Base-by-base conservation (phyloP, 129 eudicot genomes). In the Tanacetum coccineum region DNA sequence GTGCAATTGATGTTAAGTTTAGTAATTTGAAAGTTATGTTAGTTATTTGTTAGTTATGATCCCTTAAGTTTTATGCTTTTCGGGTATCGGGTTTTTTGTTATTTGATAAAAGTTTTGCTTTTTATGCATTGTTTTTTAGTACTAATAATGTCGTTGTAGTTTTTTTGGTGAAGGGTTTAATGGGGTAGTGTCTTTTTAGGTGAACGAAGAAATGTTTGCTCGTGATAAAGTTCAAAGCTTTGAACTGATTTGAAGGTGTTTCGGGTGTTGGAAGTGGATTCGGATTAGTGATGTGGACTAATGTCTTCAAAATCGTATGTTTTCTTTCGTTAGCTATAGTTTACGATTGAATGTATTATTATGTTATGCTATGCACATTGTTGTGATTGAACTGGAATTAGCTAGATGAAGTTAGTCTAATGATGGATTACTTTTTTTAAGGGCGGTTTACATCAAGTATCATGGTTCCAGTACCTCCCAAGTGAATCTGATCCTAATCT, bases 401-500 rank as follows among this genome's bases (percentile, higher is more conserved):
- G 36, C 21, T 49, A 30, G 61, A 71, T 71, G 69, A 36, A 46
- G 13, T 39, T 73, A n/a, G n/a, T n/a, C n/a, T n/a, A n/a, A n/a
- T n/a, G n/a, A n/a, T 14, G 20, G 20, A 22, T 28, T 62, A 51
- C 66, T 59, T 74, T 72, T 81, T 13, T 76, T 66, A 83, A 93
- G 99, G 99, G 95, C 56, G 98, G 96, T 75, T 85, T 93, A 70
- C 89, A 84, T 79, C 96, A 89, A 76, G 81, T 93, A 67, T 93
- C 99, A 45, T 93, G 99, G 99, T 93, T 93, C 74, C 99, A 93
- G 79, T 86, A 82, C 80, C 99, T 93, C 68, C 95, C 99, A 1
- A 74, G 78, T 62, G 96, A 93, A 66, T 77, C 83, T 36, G 95
- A 87, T 66, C 71, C 81, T 70, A 88, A 59, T 56, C 50, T 82